Evolutionary conservation across 208 protist species (phyloP), one percentile per base, ranked within the genome.

Genomic region (Trypanosoma melophagium): DNA sequence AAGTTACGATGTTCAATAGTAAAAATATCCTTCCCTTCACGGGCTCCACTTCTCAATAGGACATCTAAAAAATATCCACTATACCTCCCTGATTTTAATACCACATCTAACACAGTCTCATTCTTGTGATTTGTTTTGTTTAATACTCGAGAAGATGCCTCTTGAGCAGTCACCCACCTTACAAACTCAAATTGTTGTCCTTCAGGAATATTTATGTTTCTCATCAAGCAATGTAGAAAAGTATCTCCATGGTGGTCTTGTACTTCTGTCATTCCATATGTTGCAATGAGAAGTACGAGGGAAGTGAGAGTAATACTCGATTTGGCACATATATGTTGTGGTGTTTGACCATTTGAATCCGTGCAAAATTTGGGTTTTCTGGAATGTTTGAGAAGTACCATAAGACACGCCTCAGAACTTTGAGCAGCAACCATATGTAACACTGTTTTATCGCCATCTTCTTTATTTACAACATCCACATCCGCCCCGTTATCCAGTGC

Each of bases 141-240:
- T 4, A 93, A 50, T 3, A 83, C 31, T 2, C 8, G 42, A 17
- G 44, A 12, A 28, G 77, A 60, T 4, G 68, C 74, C 19, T 54
- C 52, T 0, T 61, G 52, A 7, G 21, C 24, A 14, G 81, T 58
- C 22, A 90, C 56, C 65, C 81, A 85, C 44, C 66, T 58, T 42
- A 85, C 50, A 16, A 90, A 62, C 51, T 85, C 62, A 12, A 71
- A 17, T 3, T 84, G 52, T 38, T 78, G 63, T 0, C 4, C 12
- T 24, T 60, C 60, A 16, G 53, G 40, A 21, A 90, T 64, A 0
- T 9, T 17, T 8, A 25, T 51, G 61, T 93, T 93, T 16, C 19
- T 7, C 60, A 90, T 56, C 21, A 93, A 62, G 13, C 63, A 25
- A 35, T 93, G 87, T 9, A 93, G 50, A 73, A 93, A 88, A 0